A percentile compares a stretch with the other conserved stretches of the same genome.
Conservation (phyloP, 2,329 filamentous ascomycete genomes). For the Pyricularia sp. region DNA sequence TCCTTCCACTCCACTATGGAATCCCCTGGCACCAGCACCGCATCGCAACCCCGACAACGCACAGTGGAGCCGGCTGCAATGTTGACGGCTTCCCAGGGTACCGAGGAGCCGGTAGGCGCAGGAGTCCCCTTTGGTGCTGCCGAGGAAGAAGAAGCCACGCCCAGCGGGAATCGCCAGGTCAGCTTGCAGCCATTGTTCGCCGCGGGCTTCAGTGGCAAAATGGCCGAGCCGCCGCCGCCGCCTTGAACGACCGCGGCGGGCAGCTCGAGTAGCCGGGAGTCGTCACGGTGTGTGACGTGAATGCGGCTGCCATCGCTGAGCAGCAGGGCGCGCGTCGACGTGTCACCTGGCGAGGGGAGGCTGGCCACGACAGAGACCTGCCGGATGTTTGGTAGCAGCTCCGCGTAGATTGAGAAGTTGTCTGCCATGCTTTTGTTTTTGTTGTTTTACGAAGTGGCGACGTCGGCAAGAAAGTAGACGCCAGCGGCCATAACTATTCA, state of each 20-base stretch:
- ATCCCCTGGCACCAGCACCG: slow-evolving; percentile 23
- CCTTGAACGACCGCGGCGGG: slow-evolving; percentile 25
- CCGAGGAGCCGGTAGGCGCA: slow-evolving; percentile 15
- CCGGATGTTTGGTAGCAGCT: slow-evolving; percentile 50
- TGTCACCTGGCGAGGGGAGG: slow-evolving; percentile 28
- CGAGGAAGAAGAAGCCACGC: slow-evolving; percentile 10
- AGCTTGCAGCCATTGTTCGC: slow-evolving; percentile 16
- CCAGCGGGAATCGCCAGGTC: slow-evolving; percentile 40
- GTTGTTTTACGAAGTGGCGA: not conserved
- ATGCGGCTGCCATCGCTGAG: slow-evolving; percentile 31
- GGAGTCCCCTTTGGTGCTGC: slow-evolving; percentile 18
- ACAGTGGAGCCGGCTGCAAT: slow-evolving; percentile 28
- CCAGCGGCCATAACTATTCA: not conserved
- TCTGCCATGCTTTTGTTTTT: slow-evolving; percentile 5
- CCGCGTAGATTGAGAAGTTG: slow-evolving; percentile 38
- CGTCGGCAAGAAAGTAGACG: not conserved
- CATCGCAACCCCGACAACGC: slow-evolving; percentile 26
- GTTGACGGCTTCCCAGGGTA: slow-evolving; percentile 44
- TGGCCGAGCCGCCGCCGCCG: slow-evolving; percentile 22
- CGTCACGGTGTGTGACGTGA: slow-evolving; percentile 32
- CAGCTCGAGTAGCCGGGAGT: slow-evolving; percentile 22
- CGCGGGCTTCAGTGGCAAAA: slow-evolving; percentile 10
- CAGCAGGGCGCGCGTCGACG: slow-evolving; percentile 29
- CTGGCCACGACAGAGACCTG: slow-evolving; percentile 47
- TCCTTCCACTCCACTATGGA: slow-evolving; percentile 64